Evolutionary conservation across 1,284 basidiomycete genomes (phyloP), one percentile per base, ranked within the genome.

Genomic region (Malassezia pachydermatis): DNA sequence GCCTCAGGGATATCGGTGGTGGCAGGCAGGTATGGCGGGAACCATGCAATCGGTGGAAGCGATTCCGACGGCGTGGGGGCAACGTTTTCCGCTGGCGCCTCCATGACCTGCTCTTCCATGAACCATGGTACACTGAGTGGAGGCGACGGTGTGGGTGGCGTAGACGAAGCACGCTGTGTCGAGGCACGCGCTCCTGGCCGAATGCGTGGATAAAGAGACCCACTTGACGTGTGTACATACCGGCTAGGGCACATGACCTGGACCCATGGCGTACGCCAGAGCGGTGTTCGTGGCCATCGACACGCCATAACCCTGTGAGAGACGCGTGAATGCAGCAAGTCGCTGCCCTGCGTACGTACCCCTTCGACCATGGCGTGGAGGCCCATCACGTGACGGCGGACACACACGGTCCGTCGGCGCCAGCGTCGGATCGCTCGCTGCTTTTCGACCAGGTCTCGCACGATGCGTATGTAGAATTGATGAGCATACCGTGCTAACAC

Each of bases 61-160:
- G 27, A 4, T 11, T 35, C 34, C 11, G 28, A 14, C n/a, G 33
- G 10, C 2, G 32, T 30, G 11, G 34, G 45, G 8, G 30, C 29
- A 2, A 16, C 24, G 10, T 32, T 33, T 33, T 25, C 40, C 27
- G 32, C 40, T 1, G 57, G 56, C 6, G 41, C 33, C 14, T 64
- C 62, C 27, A 64, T 54, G 19, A 51, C 58, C 32, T 62, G 50
- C 23, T 56, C 57, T 28, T 62, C 50, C 42, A 65, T 50, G 45
- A 65, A 65, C 63, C 63, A 65, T 0, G 63, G 63, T 23, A 62
- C 37, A 13, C 16, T n/a, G 14, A 19, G 13, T n/a, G 40, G 14
- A n/a, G 32, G 47, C 16, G 37, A 23, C 14, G 41, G 30, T n/a
- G 25, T n/a, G 29, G 10, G 29, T n/a, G 29, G 29, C 29, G 29